A percentile compares a stretch with the other conserved stretches of the same genome.
These are phyloP conservation scores for Penicillium pancosmium DNA, from an alignment of 495 filamentous ascomycete species.

Conservation along the genomic window DNA sequence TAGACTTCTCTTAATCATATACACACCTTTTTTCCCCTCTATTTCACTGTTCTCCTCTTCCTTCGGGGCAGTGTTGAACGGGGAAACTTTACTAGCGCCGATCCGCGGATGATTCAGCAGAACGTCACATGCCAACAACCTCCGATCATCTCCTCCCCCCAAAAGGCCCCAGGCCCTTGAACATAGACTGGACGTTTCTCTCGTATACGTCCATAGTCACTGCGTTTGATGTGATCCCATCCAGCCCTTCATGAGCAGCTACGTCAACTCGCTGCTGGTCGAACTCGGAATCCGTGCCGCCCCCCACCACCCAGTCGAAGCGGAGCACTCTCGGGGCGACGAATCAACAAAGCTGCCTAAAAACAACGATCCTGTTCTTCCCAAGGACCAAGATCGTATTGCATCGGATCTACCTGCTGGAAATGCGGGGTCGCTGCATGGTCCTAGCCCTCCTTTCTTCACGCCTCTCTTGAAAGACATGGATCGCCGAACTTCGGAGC, in stretches of 20 bases:
- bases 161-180: not conserved
- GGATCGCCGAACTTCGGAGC: slow-evolving; percentile 29
- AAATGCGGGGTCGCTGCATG: slow-evolving; percentile 31
- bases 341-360: slow-evolving; percentile 20
- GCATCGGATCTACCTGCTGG: slow-evolving; percentile 13
- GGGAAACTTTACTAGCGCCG: slow-evolving; percentile 2
- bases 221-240: slow-evolving; percentile 22
- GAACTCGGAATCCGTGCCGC: slow-evolving; percentile 71
- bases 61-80: not conserved
- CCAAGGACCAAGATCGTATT: slow-evolving; percentile 16
- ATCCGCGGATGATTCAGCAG: slow-evolving; percentile 23
- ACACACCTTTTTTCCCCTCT: not conserved
- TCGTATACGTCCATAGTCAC: slow-evolving; percentile 12
- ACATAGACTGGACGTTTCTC: not conserved
- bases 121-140: slow-evolving; percentile 29
- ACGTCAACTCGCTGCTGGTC: slow-evolving; percentile 74
- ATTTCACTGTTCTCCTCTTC: not conserved
- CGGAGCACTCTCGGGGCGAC: slow-evolving; percentile 15
- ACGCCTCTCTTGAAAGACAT: slow-evolving; percentile 33
- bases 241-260: slow-evolving; percentile 63
- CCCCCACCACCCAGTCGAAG: slow-evolving; percentile 48
- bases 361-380: slow-evolving; percentile 9
- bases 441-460: slow-evolving; percentile 22
- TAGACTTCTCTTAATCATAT: too few relatives aligned
- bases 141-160: not conserved